A percentile compares a stretch with the other conserved stretches of the same genome.
phyloP scores from a whole-genome alignment of 805 yeast genomes.

The Starmerella apicola region DNA sequence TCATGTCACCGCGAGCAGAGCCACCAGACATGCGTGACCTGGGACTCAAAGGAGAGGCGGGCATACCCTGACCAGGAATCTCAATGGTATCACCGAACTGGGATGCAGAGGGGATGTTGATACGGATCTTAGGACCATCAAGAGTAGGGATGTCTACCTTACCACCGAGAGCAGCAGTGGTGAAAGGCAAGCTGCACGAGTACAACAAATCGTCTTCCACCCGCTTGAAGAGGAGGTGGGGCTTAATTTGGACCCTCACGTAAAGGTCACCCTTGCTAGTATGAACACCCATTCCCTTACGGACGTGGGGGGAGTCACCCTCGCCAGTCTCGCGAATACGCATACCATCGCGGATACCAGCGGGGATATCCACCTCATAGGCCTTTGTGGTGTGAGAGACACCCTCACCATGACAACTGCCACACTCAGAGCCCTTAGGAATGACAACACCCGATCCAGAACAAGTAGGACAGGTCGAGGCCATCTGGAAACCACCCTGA shows the following conservation, averaged over 20 bases:
- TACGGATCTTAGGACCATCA: constrained; percentile 52
- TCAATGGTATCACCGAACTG: constrained; percentile 62
- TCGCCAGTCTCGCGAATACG: constrained; percentile 72
- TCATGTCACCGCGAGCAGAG: constrained; percentile 63
- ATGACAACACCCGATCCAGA: constrained; percentile 78
- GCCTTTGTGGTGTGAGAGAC: constrained; percentile 53
- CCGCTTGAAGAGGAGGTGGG: constrained; percentile 60
- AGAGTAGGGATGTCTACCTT: constrained; percentile 81
- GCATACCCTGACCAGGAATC: constrained; percentile 81
- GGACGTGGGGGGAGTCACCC: constrained; percentile 78
- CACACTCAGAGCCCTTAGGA: constrained; percentile 56
- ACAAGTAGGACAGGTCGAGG: constrained; percentile 80
- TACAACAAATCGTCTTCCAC: constrained; percentile 54
- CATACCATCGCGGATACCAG: constrained; percentile 79
- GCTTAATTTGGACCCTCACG: constrained; percentile 63
- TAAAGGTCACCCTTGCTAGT: constrained; percentile 67
- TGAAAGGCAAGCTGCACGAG: constrained; percentile 64
- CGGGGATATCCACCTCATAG: constrained; percentile 76
- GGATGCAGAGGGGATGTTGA: constrained; percentile 76
- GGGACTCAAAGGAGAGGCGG: constrained; percentile 27
- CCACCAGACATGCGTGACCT: constrained; percentile 25
- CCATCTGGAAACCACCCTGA: constrained; percentile 93
- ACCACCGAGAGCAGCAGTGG: constrained; percentile 96
- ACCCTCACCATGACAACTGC: constrained; percentile 80
- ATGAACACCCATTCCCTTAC: constrained; percentile 57